A percentile compares a stretch with the other conserved stretches of the same genome.
Conservation (phyloP, 805 yeast species). For the Kluyveromyces wickerhamii region DNA sequence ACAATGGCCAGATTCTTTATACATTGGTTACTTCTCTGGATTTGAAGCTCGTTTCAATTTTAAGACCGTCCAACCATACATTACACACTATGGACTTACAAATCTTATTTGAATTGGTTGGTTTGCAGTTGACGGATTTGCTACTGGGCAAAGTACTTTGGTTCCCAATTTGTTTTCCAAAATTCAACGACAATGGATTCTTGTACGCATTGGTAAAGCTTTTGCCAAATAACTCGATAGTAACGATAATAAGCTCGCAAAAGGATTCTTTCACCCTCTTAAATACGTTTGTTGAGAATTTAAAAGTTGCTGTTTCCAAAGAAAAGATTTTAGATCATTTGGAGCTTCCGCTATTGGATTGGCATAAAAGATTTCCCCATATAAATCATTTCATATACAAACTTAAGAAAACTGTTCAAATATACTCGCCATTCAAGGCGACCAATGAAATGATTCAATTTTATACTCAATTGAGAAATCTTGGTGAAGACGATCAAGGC, state of each 20-base stretch:
- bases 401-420: slow-evolving; percentile 52
- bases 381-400: slow-evolving; percentile 79
- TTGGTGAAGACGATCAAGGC: slow-evolving; percentile 23
- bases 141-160: slow-evolving; percentile 64
- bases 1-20: slow-evolving; percentile 56
- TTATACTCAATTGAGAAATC: slow-evolving; percentile 10
- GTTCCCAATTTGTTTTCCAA: slow-evolving; percentile 90
- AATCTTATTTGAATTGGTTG: slow-evolving; percentile 61
- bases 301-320: slow-evolving; percentile 20
- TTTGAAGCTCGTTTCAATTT: slow-evolving; percentile 55
- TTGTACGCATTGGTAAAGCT: slow-evolving; percentile 72
- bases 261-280: slow-evolving; percentile 73
- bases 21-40: slow-evolving; percentile 62
- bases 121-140: slow-evolving; percentile 32
- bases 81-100: slow-evolving; percentile 78
- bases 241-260: slow-evolving; percentile 45
- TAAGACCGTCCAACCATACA: slow-evolving; percentile 72
- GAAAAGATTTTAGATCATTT: not conserved
- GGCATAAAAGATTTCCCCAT: slow-evolving; percentile 1
- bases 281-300: slow-evolving; percentile 48
- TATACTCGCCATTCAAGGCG: slow-evolving; percentile 2
- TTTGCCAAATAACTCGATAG: slow-evolving; percentile 34
- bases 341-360: slow-evolving; percentile 1
- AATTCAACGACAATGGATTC: slow-evolving; percentile 83
- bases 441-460: slow-evolving; percentile 4